Evolutionary conservation across 2,329 filamentous ascomycete species (phyloP).

Genomic region (Botryotinia calthae): DNA sequence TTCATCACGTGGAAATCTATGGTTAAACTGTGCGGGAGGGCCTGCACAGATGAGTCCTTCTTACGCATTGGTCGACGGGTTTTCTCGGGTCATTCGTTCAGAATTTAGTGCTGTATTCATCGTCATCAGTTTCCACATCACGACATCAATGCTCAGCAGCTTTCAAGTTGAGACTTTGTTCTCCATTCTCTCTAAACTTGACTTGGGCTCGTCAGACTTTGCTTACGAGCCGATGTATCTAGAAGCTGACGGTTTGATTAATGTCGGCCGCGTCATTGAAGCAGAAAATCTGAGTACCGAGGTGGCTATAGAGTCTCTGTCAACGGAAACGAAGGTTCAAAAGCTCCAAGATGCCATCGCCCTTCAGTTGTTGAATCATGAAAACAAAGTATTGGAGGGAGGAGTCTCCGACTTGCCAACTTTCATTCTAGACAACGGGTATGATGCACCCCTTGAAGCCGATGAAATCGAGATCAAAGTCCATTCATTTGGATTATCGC

Average conservation of each 20-base stretch:
- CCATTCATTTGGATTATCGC: not conserved
- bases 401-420: not conserved
- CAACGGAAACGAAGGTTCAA: not conserved
- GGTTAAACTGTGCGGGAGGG: not conserved
- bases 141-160: not conserved
- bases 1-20: not conserved
- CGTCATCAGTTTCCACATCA: not conserved
- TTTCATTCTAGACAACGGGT: not conserved
- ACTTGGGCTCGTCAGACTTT: slow-evolving; percentile 23
- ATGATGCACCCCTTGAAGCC: not conserved
- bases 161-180: not conserved
- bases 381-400: no score
- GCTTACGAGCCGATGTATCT: slow-evolving; percentile 21
- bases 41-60: not conserved
- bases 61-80: slow-evolving; percentile 5
- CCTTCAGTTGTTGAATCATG: not conserved
- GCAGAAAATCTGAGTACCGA: slow-evolving; percentile 3
- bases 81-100: slow-evolving; percentile 12
- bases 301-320: not conserved
- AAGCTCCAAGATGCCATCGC: not conserved
- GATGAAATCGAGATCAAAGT: slow-evolving; percentile 12
- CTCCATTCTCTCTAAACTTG: not conserved
- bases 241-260: slow-evolving; percentile 5
- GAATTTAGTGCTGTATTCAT: slow-evolving; percentile 3
- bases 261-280: not conserved